A percentile compares a stretch with the other conserved stretches of the same genome.
Conservation (phyloP, 176 grass and related monocot genomes). For the Canna indica region DNA sequence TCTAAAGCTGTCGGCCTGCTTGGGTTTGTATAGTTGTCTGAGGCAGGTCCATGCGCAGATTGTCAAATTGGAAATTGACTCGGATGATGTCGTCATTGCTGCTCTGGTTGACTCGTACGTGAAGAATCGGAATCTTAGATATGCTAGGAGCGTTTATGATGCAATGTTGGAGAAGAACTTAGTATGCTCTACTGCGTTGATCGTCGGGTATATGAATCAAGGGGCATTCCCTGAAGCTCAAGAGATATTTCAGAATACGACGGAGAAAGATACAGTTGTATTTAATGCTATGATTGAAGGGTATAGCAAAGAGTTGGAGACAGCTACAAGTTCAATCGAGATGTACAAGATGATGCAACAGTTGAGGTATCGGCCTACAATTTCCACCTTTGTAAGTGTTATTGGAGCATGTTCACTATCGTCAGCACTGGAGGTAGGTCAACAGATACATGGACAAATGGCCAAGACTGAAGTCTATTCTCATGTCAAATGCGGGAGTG, state of each 20-base stretch:
- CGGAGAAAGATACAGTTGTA: constrained; percentile 43
- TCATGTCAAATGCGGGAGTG: constrained; percentile 52
- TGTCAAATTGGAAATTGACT: constrained; percentile 23
- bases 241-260: constrained; percentile 32
- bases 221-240: constrained; percentile 39
- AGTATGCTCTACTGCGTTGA: constrained; percentile 61
- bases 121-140: constrained; percentile 36
- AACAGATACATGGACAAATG: constrained; percentile 68
- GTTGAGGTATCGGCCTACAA: constrained; percentile 27
- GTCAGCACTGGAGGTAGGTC: constrained; percentile 45
- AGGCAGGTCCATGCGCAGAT: constrained; percentile 60
- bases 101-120: constrained; percentile 74
- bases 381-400: constrained; percentile 63
- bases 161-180: constrained; percentile 28
- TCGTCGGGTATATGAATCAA: constrained; percentile 69
- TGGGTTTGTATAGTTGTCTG: constrained; percentile 16
- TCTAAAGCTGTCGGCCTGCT: constrained; percentile 49
- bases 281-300: constrained; percentile 82
- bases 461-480: constrained; percentile 30
- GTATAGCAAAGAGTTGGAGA: constrained; percentile 47
- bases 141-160: constrained; percentile 41
- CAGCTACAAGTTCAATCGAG: constrained; percentile 34
- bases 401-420: constrained; percentile 64
- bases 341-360: constrained; percentile 54
- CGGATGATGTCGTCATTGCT: constrained; percentile 49